Evolutionary conservation across 2,329 filamentous ascomycete species (phyloP).

Genomic region (Laburnicola sp.): DNA sequence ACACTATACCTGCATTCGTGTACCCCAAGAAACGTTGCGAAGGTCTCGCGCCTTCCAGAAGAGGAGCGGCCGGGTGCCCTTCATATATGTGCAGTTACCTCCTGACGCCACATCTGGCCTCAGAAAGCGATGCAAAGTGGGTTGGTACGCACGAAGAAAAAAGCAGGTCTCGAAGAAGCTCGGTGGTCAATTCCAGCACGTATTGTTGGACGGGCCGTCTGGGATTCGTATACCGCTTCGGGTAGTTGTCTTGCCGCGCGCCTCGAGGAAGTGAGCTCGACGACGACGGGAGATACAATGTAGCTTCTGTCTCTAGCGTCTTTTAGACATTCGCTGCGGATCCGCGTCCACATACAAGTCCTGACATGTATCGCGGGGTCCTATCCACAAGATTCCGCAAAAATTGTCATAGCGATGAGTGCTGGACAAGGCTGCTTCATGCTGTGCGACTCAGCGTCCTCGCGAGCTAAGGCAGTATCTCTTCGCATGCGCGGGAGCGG

Average conservation of each 20-base stretch:
- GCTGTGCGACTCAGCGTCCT: not conserved
- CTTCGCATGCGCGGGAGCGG: not conserved
- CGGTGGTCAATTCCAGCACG: not conserved
- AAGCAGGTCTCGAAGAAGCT: not conserved
- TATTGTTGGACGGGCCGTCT: not conserved
- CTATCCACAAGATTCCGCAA: too few species aligned
- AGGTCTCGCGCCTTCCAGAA: not conserved
- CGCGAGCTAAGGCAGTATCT: not conserved
- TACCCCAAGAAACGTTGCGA: not conserved
- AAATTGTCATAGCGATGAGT: too few species aligned
- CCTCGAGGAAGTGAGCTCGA: not conserved
- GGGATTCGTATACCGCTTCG: constrained; percentile 1
- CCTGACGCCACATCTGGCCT: constrained; percentile 3
- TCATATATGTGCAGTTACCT: constrained; percentile 2
- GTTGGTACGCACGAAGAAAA: not conserved
- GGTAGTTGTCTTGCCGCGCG: constrained; percentile 4
- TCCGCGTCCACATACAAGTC: not conserved
- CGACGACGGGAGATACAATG: not conserved
- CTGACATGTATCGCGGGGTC: too few species aligned
- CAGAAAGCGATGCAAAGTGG: not conserved
- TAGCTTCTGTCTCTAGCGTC: not conserved
- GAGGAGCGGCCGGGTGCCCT: not conserved
- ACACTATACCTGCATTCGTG: not conserved
- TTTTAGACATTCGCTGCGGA: not conserved
- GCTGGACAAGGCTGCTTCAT: not conserved